phyloP scores from a whole-genome alignment of 2,329 filamentous ascomycete species.

The Alternaria hordeiaustralica region DNA sequence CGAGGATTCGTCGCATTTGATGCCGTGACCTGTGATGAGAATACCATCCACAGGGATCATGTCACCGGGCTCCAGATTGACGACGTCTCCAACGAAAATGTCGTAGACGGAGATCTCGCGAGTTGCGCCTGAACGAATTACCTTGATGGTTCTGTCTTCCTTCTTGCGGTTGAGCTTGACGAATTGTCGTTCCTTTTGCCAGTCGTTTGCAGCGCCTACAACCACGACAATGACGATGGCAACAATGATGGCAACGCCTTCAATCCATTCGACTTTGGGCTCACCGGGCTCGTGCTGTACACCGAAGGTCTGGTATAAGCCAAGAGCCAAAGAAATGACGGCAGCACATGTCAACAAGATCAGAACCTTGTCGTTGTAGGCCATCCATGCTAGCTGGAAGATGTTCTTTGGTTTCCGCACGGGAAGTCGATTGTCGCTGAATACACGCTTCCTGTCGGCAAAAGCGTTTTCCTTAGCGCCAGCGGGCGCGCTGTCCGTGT shows the following conservation, averaged over 20 bases:
- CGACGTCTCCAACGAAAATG: conserved; percentile 74
- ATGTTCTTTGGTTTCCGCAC: conserved; percentile 74
- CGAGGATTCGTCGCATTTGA: conserved; percentile 76
- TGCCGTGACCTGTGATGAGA: conserved; percentile 68
- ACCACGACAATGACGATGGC: conserved; percentile 78
- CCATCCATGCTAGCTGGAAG: conserved; percentile 76
- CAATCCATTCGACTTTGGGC: conserved; percentile 76
- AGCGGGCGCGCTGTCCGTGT: conserved; percentile 30
- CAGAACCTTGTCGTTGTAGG: conserved; percentile 82
- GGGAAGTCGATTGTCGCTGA: conserved; percentile 72
- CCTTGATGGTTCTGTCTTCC: conserved; percentile 75
- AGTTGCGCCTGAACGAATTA: conserved; percentile 75
- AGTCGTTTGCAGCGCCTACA: conserved; percentile 80
- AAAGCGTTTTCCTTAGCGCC: conserved; percentile 38
- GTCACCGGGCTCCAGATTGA: conserved; percentile 72
- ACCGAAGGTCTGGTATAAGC: conserved; percentile 74
- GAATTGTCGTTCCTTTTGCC: conserved; percentile 82
- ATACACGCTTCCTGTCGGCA: conserved; percentile 74
- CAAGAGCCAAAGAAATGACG: conserved; percentile 74
- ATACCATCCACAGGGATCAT: conserved; percentile 74
- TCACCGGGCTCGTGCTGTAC: conserved; percentile 59
- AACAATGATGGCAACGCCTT: conserved; percentile 79
- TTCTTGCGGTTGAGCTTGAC: conserved; percentile 82
- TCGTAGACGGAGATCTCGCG: conserved; percentile 70
- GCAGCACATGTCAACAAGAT: conserved; percentile 62